Evolutionary conservation across 202 grass and related monocot genomes (phyloP).

Genomic region (Panicum hallii): DNA sequence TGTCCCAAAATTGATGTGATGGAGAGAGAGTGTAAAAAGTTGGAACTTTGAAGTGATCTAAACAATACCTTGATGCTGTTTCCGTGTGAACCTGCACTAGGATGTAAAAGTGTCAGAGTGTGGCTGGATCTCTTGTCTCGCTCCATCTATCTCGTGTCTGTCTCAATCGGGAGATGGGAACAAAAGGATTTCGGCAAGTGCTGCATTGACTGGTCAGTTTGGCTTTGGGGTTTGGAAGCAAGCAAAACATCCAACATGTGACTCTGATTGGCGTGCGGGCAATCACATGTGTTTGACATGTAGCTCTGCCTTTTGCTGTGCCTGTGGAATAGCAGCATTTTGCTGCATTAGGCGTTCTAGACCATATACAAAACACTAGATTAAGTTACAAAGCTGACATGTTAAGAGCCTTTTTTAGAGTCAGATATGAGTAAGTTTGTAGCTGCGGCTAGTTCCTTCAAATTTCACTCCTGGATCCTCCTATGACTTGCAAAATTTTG

Average conservation of each 20-base stretch:
- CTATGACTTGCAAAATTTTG: neutral
- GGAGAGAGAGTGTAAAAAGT: too few species aligned
- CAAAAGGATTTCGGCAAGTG: neutral
- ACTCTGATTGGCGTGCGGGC: neutral
- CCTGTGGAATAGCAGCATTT: neutral
- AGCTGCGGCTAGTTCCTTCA: neutral
- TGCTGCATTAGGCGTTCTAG: neutral
- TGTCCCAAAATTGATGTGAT: too few species aligned
- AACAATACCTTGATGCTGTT: too few species aligned
- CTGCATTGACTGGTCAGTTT: neutral
- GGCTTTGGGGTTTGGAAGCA: conserved; percentile 4
- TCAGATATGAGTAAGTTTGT: too few species aligned
- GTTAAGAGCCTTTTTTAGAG: too few species aligned
- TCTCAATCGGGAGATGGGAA: neutral
- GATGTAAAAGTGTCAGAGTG: too few species aligned
- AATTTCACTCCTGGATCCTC: neutral
- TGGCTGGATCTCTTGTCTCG: neutral
- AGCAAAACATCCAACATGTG: conserved; percentile 24
- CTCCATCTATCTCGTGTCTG: neutral
- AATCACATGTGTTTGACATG: neutral
- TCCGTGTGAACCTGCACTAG: too few species aligned
- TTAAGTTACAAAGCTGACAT: too few species aligned
- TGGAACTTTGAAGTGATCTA: too few species aligned
- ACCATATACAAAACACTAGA: too few species aligned
- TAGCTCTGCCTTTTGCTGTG: neutral